Evolutionary conservation across 1,284 basidiomycete genomes (phyloP).

Genomic region (Wolfiporia cocos): DNA sequence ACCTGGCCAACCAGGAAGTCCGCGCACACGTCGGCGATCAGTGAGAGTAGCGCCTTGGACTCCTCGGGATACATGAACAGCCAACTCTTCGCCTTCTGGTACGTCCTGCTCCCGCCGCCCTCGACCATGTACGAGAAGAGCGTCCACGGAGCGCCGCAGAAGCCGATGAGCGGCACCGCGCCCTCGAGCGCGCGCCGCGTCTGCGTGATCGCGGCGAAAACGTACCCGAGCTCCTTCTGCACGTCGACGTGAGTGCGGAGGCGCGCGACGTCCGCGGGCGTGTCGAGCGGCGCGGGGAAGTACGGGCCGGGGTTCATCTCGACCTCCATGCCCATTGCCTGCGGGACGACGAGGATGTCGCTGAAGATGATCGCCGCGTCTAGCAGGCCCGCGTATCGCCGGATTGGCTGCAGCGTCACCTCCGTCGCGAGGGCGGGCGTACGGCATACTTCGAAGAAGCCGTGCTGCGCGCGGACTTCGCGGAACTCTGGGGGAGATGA

Average conservation of each 20-base stretch:
- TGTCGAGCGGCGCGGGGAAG: conserved; percentile 79
- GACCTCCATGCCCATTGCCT: conserved; percentile 93
- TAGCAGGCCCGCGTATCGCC: conserved; percentile 76
- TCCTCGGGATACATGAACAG: conserved; percentile 84
- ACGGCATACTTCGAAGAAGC: conserved; percentile 92
- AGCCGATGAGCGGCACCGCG: conserved; percentile 90
- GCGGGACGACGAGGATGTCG: conserved; percentile 94
- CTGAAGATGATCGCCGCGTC: conserved; percentile 97
- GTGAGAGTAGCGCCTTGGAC: conserved; percentile 67
- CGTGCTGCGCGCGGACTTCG: conserved; percentile 75
- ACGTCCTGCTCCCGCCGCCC: conserved; percentile 85
- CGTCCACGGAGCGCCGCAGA: conserved; percentile 95
- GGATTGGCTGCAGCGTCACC: conserved; percentile 89
- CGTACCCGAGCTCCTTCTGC: conserved; percentile 80
- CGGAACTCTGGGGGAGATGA: conserved; percentile 64
- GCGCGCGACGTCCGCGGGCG: conserved; percentile 65
- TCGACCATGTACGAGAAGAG: conserved; percentile 97
- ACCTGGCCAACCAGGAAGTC: conserved; percentile 89
- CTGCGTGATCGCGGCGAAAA: conserved; percentile 84
- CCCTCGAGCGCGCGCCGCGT: conserved; percentile 77
- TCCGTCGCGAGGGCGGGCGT: conserved; percentile 81
- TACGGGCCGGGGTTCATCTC: conserved; percentile 89
- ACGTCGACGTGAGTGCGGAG: conserved; percentile 68
- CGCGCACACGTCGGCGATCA: conserved; percentile 81
- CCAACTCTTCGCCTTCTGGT: conserved; percentile 90